These are phyloP conservation scores for Eucalyptus victrix DNA, from an alignment of 345 rosid genomes.

Conservation along the genomic window DNA sequence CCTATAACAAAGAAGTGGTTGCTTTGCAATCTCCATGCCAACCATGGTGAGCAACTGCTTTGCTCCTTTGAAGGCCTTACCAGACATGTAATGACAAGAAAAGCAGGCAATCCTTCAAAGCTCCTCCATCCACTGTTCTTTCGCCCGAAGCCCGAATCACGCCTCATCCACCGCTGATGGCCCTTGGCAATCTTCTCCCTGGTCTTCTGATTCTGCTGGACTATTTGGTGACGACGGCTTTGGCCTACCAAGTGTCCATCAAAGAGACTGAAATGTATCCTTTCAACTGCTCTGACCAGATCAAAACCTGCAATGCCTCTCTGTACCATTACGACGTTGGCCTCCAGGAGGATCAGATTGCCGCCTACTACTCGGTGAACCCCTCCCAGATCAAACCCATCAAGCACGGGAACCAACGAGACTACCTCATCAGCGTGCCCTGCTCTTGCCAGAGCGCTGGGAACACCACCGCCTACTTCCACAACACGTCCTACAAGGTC, in stretches of 20 bases:
- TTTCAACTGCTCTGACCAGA: constrained; percentile 6
- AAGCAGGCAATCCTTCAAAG: background rate
- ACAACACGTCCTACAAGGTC: constrained; percentile 15
- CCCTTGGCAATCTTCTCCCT: background rate
- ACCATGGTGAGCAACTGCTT: background rate
- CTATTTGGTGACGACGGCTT: background rate
- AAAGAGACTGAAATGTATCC: background rate
- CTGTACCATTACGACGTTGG: constrained; percentile 24
- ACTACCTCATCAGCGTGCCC: constrained; percentile 32
- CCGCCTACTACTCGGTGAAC: constrained; percentile 22
- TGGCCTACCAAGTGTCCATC: background rate
- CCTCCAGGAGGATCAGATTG: constrained; percentile 4
- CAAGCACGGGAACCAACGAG: background rate
- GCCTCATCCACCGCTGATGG: background rate
- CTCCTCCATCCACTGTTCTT: background rate
- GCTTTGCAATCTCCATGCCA: background rate
- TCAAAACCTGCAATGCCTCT: constrained; percentile 12
- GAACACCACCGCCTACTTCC: constrained; percentile 31
- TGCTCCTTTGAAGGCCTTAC: background rate
- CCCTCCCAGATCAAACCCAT: constrained; percentile 12
- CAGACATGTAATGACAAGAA: background rate
- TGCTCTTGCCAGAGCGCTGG: constrained; percentile 26
- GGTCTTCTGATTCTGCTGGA: background rate
- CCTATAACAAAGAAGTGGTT: background rate
- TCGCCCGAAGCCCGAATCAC: background rate